phyloP scores from a whole-genome alignment of 352 stramenopile species.

The Thraustochytrium sp. region DNA sequence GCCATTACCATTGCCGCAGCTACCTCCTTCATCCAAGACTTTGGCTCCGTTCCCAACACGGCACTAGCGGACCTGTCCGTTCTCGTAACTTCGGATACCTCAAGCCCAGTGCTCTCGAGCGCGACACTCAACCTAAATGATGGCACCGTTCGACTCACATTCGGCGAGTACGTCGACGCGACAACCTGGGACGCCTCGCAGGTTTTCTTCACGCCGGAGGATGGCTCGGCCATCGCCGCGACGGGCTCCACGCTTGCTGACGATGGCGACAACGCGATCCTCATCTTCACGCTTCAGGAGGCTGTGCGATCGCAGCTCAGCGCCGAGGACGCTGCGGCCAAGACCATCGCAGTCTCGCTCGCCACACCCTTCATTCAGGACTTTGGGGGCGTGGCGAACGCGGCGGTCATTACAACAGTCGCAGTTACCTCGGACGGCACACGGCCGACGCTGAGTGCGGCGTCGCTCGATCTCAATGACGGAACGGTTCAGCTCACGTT shows the following conservation, averaged over 20 bases:
- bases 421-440: background rate
- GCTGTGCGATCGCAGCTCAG: too few relatives aligned
- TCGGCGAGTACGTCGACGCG: too few relatives aligned
- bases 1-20: background rate
- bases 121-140: too few relatives aligned
- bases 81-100: background rate
- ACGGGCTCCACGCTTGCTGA: too few relatives aligned
- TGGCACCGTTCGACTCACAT: too few relatives aligned
- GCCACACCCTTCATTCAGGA: background rate
- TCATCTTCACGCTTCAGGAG: too few relatives aligned
- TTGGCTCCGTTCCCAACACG: background rate
- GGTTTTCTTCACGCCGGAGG: too few relatives aligned
- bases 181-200: too few relatives aligned
- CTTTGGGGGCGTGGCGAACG: background rate
- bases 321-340: background rate
- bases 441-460: background rate
- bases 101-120: too few relatives aligned
- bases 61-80: background rate
- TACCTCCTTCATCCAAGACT: background rate
- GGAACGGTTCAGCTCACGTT: background rate
- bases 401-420: background rate
- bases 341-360: background rate
- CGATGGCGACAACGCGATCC: too few relatives aligned
- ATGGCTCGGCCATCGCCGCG: too few relatives aligned
- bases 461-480: background rate